Conservation (phyloP, 208 protist species). For the Trypanosoma conorhini region DNA sequence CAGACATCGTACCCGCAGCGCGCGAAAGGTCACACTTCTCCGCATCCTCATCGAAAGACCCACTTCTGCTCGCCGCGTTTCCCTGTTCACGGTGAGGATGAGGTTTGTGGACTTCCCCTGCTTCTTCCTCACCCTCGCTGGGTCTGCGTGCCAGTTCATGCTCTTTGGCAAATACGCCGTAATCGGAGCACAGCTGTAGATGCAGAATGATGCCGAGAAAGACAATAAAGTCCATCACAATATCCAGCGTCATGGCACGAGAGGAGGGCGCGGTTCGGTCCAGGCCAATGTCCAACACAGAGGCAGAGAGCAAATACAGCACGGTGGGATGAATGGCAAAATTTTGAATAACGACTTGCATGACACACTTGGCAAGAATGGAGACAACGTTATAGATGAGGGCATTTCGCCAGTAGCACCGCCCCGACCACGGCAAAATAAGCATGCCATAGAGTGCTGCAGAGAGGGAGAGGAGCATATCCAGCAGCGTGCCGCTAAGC, state of each 20-base stretch:
- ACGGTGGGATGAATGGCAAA: neutral
- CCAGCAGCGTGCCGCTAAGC: slow-evolving; percentile 37
- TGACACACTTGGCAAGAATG: slow-evolving; percentile 36
- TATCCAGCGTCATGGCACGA: slow-evolving; percentile 24
- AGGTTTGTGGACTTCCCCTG: neutral
- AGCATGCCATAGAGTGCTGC: slow-evolving; percentile 35
- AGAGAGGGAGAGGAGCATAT: slow-evolving; percentile 39
- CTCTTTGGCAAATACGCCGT: slow-evolving; percentile 18
- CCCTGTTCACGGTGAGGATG: neutral
- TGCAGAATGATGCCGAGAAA: slow-evolving; percentile 31
- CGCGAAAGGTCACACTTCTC: neutral
- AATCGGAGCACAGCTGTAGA: slow-evolving; percentile 25
- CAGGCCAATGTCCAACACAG: slow-evolving; percentile 13
- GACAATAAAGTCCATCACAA: slow-evolving; percentile 33
- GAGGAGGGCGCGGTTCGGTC: slow-evolving; percentile 7
- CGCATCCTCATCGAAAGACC: neutral
- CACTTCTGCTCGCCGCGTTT: neutral
- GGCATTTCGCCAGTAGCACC: slow-evolving; percentile 27
- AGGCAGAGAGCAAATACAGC: slow-evolving; percentile 1
- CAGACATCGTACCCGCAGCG: neutral
- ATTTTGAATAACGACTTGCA: slow-evolving; percentile 26
- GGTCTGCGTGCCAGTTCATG: neutral
- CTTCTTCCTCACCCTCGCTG: neutral
- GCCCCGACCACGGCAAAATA: slow-evolving; percentile 40
- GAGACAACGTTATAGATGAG: slow-evolving; percentile 28